These are phyloP conservation scores for Wickerhamomyces sp. DNA, from an alignment of 1,139 yeast genomes.

Conservation along the genomic window DNA sequence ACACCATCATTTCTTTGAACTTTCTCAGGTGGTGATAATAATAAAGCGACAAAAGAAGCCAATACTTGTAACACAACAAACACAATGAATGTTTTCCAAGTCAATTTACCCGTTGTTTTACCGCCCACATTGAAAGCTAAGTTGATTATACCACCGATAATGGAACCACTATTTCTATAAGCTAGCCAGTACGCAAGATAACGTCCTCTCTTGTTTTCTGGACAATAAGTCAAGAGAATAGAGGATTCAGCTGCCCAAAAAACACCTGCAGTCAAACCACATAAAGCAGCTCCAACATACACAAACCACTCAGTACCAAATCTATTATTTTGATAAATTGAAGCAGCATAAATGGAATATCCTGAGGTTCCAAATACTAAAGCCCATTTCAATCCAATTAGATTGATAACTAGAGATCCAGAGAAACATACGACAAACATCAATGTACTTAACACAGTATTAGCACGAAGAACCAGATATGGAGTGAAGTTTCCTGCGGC, in stretches of 20 bases:
- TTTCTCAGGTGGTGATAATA: slow-evolving; percentile 1
- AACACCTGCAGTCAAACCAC: slow-evolving; percentile 3
- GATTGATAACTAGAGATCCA: background rate
- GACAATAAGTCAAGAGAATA: background rate
- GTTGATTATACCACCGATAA: slow-evolving; percentile 3
- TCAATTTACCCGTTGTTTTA: slow-evolving; percentile 1
- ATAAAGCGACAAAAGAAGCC: slow-evolving; percentile 3
- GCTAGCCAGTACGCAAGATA: slow-evolving; percentile 1
- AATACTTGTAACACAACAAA: slow-evolving; percentile 2
- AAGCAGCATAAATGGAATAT: slow-evolving; percentile 2
- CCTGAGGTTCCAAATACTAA: slow-evolving; percentile 2
- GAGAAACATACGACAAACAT: slow-evolving; percentile 1
- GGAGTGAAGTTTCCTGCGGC: slow-evolving; percentile 3
- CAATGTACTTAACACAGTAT: background rate
- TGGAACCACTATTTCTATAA: slow-evolving; percentile 1
- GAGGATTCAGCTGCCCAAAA: slow-evolving; percentile 4
- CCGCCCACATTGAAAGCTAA: slow-evolving; percentile 1
- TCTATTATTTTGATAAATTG: slow-evolving; percentile 1
- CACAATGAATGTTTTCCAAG: background rate
- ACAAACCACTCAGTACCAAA: slow-evolving; percentile 1
- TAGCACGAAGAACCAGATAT: slow-evolving; percentile 1
- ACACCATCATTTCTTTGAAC: slow-evolving; percentile 3
- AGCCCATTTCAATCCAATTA: slow-evolving; percentile 1
- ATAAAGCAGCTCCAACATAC: slow-evolving; percentile 2
- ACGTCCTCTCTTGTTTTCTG: slow-evolving; percentile 1